phyloP scores from a whole-genome alignment of 2,329 filamentous ascomycete species.

The Exophiala viscosa region DNA sequence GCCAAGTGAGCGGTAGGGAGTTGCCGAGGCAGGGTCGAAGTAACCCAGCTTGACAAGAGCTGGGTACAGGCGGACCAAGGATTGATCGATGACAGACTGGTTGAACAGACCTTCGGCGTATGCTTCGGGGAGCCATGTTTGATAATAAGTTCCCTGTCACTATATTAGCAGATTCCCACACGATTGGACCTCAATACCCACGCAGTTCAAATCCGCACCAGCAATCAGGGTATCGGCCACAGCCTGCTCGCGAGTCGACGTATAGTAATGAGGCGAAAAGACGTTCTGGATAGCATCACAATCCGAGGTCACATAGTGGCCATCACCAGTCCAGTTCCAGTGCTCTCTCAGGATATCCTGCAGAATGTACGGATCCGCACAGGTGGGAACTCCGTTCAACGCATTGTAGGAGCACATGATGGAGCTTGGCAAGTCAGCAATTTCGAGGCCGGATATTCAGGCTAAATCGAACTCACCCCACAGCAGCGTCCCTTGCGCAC shows the following conservation, averaged over 20 bases:
- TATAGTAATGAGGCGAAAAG: constrained; percentile 52
- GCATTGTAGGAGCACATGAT: constrained; percentile 64
- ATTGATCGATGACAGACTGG: constrained; percentile 44
- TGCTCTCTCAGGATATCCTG: constrained; percentile 61
- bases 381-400: constrained; percentile 63
- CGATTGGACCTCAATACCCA: constrained; percentile 1
- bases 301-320: constrained; percentile 63
- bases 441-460: background rate
- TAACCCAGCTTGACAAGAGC: constrained; percentile 51
- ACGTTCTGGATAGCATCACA: constrained; percentile 62
- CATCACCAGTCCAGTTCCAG: constrained; percentile 60
- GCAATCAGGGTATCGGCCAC: constrained; percentile 49
- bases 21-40: constrained; percentile 45
- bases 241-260: constrained; percentile 41
- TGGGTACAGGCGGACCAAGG: constrained; percentile 48
- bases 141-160: constrained; percentile 43
- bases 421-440: constrained; percentile 38
- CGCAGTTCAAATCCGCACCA: constrained; percentile 53
- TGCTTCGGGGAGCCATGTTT: constrained; percentile 43
- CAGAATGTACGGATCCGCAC: constrained; percentile 60
- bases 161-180: background rate
- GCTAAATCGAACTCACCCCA: constrained; percentile 14
- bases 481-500: constrained; percentile 56
- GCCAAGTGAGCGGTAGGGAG: constrained; percentile 50
- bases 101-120: constrained; percentile 44